These are phyloP conservation scores for Pleurotus sapidus DNA, from an alignment of 768 basidiomycete genomes.

Conservation along the genomic window DNA sequence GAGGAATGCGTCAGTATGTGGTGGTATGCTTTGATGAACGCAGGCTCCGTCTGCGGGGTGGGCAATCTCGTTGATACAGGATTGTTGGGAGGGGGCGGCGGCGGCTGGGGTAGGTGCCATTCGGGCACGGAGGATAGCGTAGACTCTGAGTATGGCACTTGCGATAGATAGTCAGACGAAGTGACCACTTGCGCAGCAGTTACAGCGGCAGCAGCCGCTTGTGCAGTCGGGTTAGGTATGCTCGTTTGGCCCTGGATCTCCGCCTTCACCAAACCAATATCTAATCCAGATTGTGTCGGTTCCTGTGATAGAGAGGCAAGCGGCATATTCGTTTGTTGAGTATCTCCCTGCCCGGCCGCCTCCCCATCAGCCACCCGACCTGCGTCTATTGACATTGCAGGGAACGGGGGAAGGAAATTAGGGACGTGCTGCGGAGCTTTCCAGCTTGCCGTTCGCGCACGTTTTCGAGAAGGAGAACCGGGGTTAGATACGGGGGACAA, in stretches of 20 bases:
- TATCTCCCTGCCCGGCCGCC: too few relatives aligned
- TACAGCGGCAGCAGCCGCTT: conserved; percentile 32
- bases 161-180: conserved; percentile 67
- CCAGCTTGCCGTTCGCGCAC: conserved; percentile 55
- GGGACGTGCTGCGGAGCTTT: conserved; percentile 63
- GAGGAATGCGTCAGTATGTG: conserved; percentile 72
- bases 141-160: conserved; percentile 74
- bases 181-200: conserved; percentile 38
- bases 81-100: conserved; percentile 11
- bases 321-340: too few relatives aligned
- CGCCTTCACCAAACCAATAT: too few relatives aligned
- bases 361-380: conserved; percentile 13
- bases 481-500: conserved; percentile 59
- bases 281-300: too few relatives aligned
- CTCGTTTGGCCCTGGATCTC: too few relatives aligned
- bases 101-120: conserved; percentile 62
- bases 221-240: conserved; percentile 23
- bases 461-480: conserved; percentile 54
- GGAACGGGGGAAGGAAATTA: conserved; percentile 68
- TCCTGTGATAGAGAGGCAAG: conserved; percentile 15
- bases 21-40: conserved; percentile 69
- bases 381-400: conserved; percentile 30
- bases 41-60: conserved; percentile 58
- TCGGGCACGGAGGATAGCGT: conserved; percentile 61
- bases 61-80: conserved; percentile 27